Conservation (phyloP, 768 basidiomycete species). For the Lactarius hengduanensis region DNA sequence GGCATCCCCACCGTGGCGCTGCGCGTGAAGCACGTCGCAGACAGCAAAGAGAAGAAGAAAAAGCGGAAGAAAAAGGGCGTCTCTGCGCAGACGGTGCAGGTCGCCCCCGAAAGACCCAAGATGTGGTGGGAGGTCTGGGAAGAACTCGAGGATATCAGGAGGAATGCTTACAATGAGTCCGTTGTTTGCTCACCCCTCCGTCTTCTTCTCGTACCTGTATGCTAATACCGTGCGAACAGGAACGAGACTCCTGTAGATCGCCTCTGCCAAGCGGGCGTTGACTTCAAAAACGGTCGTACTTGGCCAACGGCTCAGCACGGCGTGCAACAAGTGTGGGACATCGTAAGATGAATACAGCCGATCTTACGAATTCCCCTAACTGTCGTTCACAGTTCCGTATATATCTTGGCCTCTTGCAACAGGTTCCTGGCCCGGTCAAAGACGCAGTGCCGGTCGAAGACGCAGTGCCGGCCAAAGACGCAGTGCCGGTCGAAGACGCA, state of each 20-base stretch:
- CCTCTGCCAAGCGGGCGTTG: constrained; percentile 54
- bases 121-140: constrained; percentile 77
- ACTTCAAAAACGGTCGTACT: constrained; percentile 49
- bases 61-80: constrained; percentile 48
- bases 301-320: constrained; percentile 38
- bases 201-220: background rate
- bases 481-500: too few species aligned
- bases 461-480: too few species aligned
- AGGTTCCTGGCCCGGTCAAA: constrained; percentile 28
- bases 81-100: constrained; percentile 32
- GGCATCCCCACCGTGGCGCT: constrained; percentile 67
- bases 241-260: constrained; percentile 49
- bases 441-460: constrained; percentile 17
- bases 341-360: constrained; percentile 41
- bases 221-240: constrained; percentile 35
- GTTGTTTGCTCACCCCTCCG: constrained; percentile 46
- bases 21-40: constrained; percentile 50
- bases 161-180: constrained; percentile 39
- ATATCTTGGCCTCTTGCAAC: constrained; percentile 51
- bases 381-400: constrained; percentile 50
- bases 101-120: constrained; percentile 32
- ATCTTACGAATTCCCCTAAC: background rate
- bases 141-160: constrained; percentile 52
- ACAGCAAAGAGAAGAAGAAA: constrained; percentile 55
- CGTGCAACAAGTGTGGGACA: constrained; percentile 57